These are phyloP conservation scores for Petunia axillaris DNA, from an alignment of 257 asterid genomes.

Conservation along the genomic window DNA sequence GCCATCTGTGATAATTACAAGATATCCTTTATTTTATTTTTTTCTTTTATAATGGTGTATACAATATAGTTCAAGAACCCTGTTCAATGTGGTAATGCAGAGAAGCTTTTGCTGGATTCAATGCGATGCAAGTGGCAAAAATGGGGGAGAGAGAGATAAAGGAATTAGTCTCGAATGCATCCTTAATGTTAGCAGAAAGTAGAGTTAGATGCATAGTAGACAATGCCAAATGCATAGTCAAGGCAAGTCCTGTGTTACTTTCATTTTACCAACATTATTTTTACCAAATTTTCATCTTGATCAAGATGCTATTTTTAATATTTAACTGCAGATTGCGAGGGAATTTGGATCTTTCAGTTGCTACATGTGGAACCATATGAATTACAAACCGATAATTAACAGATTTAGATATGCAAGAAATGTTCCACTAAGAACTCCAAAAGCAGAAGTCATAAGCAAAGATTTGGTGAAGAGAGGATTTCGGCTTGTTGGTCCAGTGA, in stretches of 20 bases:
- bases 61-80: background rate
- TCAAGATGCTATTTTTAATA: background rate
- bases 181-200: conserved; percentile 62
- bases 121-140: conserved; percentile 62
- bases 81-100: conserved; percentile 33
- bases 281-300: too few relatives aligned
- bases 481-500: conserved; percentile 82
- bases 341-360: conserved; percentile 84
- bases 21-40: background rate
- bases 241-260: conserved; percentile 50
- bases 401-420: conserved; percentile 65
- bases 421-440: conserved; percentile 80
- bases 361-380: conserved; percentile 79
- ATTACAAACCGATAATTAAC: conserved; percentile 81
- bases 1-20: too few relatives aligned
- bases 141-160: conserved; percentile 76
- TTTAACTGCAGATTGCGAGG: conserved; percentile 49
- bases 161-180: conserved; percentile 53
- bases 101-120: conserved; percentile 71
- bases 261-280: background rate
- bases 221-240: conserved; percentile 78
- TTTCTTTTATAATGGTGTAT: background rate
- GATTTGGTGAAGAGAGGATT: conserved; percentile 81
- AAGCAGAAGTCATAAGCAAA: conserved; percentile 90
- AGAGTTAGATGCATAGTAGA: conserved; percentile 79